Base-by-base conservation (phyloP, 2,329 filamentous ascomycete species). In the Gremmenia infestans region DNA sequence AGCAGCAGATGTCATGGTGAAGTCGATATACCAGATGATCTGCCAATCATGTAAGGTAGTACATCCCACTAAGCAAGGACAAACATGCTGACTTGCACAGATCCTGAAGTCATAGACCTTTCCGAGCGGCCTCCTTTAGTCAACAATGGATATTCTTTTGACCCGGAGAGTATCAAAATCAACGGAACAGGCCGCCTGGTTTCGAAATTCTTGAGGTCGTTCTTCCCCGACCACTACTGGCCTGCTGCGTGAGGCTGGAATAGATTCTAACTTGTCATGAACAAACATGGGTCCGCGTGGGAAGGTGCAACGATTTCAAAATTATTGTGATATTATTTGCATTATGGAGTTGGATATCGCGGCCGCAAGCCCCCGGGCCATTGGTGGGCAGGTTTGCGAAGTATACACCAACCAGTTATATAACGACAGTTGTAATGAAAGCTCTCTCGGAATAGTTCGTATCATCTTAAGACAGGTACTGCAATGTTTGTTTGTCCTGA, bases 401-500 rank as follows among this genome's bases (percentile, higher is more conserved):
- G 28, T 32, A 32, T 9, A 7, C 25, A 7, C 28, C 28, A 32
- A 8, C 8, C 7, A 9, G 2, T 9, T 2, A 32, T 32, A 32
- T 32, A 32, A 32, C 28, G 9, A 11, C 28, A 32, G 2, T 32
- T 11, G 9, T 32, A 32, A 32, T 32, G 28, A 32, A 32, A 32
- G 28, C 9, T 32, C 9, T 32, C 9, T 32, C 28, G 9, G 9
- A 32, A 32, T 32, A 32, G 4, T 2, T 3, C 28, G 28, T 7
- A 9, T 28, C 28, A 28, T 7, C 5, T 47, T 4, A 28, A 28
- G 17, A 32, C 36, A 17, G 9, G 46, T 5, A 35, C 22, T 43
- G 28, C 32, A 9, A 32, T 11, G 6, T 43, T 56, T 71, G 67
- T 71, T 63, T 68, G 68, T 70, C 68, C 65, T 62, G 62, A 67